Evolutionary conservation across 129 eudicot species (phyloP), one percentile per base, ranked within the genome.

Genomic region (Heracleum sosnowskyi): DNA sequence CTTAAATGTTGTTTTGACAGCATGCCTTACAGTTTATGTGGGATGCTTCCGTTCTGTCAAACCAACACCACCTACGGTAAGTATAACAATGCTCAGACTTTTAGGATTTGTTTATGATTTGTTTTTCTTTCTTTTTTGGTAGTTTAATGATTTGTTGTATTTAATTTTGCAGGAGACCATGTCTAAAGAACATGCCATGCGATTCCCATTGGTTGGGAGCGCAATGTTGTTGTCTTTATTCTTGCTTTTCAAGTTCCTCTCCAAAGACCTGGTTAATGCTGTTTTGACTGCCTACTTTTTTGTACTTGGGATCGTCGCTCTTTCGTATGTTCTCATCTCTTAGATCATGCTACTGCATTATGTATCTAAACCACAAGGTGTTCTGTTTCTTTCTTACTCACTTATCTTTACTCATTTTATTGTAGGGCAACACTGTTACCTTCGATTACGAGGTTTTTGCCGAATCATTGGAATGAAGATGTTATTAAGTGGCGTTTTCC

Each of bases 101-200:
- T 42, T 31, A 33, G 24, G 39, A 33, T 13, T 4, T 31, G 22
- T 40, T 64, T 26, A 40, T 31, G 6, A 40, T 20, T 11, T n/a
- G n/a, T n/a, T n/a, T n/a, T n/a, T n/a, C n/a, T n/a, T n/a, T n/a
- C n/a, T n/a, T n/a, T n/a, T n/a, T n/a, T n/a, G n/a, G n/a, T n/a
- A n/a, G n/a, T n/a, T 55, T 44, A 13, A 26, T 74, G 33, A 29
- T 28, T 24, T 77, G 10, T 63, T 69, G 26, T 39, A n/a, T 74
- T 64, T 45, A 26, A 73, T 77, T 68, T 69, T 83, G 80, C 86
- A 95, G 98, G 98, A 95, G 84, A 90, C 98, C 11, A 95, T 95
- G 98, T 95, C 98, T 77, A 91, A 88, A 40, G 98, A 88, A 81
- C 97, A 95, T 80, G 98, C 98, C 42, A 95, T 95, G 98, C 87